Evolutionary conservation across 192 early-diverging fungal species (phyloP).

Genomic region (Backusella australiensis): DNA sequence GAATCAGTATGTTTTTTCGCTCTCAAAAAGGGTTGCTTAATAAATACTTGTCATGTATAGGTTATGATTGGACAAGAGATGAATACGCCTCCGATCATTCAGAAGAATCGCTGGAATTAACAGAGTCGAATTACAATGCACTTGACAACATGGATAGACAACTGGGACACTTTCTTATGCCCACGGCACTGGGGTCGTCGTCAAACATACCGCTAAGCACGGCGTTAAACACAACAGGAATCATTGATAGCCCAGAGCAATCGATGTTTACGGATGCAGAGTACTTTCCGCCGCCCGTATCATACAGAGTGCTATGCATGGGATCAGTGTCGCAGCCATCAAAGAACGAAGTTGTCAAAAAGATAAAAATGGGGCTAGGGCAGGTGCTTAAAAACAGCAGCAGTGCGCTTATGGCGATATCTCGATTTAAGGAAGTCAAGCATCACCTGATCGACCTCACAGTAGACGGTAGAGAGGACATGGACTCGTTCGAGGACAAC

Average conservation of each 20-base stretch:
- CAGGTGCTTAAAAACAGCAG: neutral
- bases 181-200: neutral
- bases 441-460: constrained; percentile 22
- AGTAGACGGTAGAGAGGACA: constrained; percentile 8
- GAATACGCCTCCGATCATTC: neutral
- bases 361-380: constrained; percentile 23
- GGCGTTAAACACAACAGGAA: neutral
- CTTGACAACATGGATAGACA: neutral
- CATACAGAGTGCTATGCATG: constrained; percentile 29
- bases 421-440: constrained; percentile 23
- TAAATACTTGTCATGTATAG: neutral
- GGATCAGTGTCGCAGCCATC: constrained; percentile 19
- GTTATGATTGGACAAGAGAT: neutral
- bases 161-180: neutral
- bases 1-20: neutral
- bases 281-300: constrained; percentile 6
- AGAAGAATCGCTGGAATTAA: constrained; percentile 1
- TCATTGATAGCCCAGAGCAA: neutral
- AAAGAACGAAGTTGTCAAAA: constrained; percentile 26
- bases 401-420: neutral
- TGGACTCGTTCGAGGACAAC: constrained; percentile 28
- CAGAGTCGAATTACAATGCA: neutral
- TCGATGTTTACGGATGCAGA: neutral
- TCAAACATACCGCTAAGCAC: too few relatives aligned
- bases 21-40: neutral